A percentile compares a stretch with the other conserved stretches of the same genome.
Conservation (phyloP, 352 stramenopile genomes). For the Blastocystis sp. region DNA sequence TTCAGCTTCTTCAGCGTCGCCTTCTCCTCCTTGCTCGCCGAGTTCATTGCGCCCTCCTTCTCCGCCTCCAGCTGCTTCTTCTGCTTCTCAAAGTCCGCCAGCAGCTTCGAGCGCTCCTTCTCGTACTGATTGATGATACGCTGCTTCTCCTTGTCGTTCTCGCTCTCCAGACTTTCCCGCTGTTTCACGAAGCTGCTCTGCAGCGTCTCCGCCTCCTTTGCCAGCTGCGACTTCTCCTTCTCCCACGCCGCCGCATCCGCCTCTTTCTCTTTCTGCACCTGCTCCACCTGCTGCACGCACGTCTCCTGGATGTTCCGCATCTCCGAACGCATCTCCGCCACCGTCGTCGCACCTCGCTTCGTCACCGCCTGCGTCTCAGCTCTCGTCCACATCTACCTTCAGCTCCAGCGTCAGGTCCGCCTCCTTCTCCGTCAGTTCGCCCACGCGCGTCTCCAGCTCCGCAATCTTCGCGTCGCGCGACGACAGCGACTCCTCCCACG, state of each 20-base stretch:
- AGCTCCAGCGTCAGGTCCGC: background rate
- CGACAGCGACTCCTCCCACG: background rate
- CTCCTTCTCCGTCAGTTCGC: background rate
- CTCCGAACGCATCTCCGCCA: constrained; percentile 38
- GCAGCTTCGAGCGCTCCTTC: constrained; percentile 25
- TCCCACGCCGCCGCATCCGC: background rate
- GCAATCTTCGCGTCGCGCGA: background rate
- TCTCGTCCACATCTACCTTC: background rate
- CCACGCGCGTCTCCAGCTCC: background rate
- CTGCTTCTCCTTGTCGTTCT: constrained; percentile 28
- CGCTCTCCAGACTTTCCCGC: background rate
- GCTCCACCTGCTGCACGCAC: background rate
- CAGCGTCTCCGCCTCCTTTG: background rate
- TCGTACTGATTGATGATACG: constrained; percentile 35
- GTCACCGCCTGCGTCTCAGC: background rate
- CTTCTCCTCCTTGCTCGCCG: constrained; percentile 12
- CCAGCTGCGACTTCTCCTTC: constrained; percentile 35
- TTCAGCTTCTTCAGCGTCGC: constrained; percentile 3
- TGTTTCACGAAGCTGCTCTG: constrained; percentile 36
- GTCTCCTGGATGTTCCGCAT: constrained; percentile 43
- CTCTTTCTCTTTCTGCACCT: constrained; percentile 21
- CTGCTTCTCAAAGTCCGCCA: constrained; percentile 18
- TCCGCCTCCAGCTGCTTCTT: constrained; percentile 37
- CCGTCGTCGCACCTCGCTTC: background rate
- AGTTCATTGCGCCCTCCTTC: background rate